These are phyloP conservation scores for Alternaria ventricosa DNA, from an alignment of 2,329 filamentous ascomycete species.

Conservation along the genomic window DNA sequence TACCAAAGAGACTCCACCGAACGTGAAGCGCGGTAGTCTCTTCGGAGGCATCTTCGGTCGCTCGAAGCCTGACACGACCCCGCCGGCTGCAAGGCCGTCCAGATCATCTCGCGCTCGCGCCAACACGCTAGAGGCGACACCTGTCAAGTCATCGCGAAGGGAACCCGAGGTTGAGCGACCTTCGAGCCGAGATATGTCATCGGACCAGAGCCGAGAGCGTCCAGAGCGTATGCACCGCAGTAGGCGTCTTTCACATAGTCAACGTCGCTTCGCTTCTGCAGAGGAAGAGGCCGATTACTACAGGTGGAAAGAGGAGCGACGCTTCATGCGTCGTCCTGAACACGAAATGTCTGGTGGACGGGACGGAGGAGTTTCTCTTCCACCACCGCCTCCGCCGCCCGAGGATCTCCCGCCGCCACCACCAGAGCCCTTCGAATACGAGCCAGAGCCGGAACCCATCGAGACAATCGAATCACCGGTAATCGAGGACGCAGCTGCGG, in stretches of 20 bases:
- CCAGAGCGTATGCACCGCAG: conserved; percentile 41
- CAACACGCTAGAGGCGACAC: conserved; percentile 30
- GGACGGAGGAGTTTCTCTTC: conserved; percentile 33
- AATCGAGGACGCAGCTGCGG: conserved; percentile 36
- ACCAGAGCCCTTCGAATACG: conserved; percentile 28
- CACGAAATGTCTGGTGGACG: conserved; percentile 37
- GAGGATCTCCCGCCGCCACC: conserved; percentile 29
- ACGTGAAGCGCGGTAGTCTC: conserved; percentile 35
- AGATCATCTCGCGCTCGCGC: conserved; percentile 33
- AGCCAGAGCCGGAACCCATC: conserved; percentile 15
- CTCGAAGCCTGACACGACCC: conserved; percentile 38
- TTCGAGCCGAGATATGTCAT: conserved; percentile 40
- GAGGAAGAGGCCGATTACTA: conserved; percentile 45
- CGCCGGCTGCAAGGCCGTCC: conserved; percentile 30
- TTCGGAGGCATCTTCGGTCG: conserved; percentile 43
- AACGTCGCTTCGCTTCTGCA: conserved; percentile 32
- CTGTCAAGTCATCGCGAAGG: conserved; percentile 21
- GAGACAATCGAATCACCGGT: conserved; percentile 20
- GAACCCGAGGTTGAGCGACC: conserved; percentile 33
- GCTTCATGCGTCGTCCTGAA: conserved; percentile 32
- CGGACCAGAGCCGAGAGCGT: conserved; percentile 41
- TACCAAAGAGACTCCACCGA: conserved; percentile 36
- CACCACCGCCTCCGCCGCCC: conserved; percentile 8
- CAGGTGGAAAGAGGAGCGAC: conserved; percentile 37
- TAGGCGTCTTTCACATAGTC: conserved; percentile 37